Evolutionary conservation across 805 yeast genomes (phyloP), one percentile per base, ranked within the genome.

Genomic region (Pichia californica): DNA sequence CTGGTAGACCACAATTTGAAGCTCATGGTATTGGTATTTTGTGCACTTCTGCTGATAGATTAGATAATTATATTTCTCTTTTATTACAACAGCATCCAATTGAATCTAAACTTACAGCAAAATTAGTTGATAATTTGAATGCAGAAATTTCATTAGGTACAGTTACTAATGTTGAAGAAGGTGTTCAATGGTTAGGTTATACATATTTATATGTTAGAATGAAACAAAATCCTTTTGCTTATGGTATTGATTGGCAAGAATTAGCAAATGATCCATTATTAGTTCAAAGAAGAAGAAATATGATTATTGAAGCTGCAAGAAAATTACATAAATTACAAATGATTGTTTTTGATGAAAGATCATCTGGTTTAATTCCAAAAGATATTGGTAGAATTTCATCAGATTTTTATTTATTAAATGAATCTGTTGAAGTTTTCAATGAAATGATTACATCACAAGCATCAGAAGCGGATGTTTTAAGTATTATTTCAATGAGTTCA

Each of bases 1-100:
- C 99, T 23, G 99, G 99, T 66, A 79, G 99, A 65, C 99, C 99
- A 0, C 99, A 94, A 54, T 93, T 79, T 63, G 96, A 91, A 53
- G 77, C 77, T 44, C 82, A 75, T 57, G 99, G 99, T 71, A 86
- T 91, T 3, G 98, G 98, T 69, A 79, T 88, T 20, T 66, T 93
- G 38, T 81, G 93, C 59, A 93, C 99, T 0, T 72, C 95, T 0
- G 70, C 73, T 46, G 98, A 91, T 55, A 69, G 77, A 38, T 64
- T 94, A 23, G 94, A 87, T 54, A 96, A 88, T 53, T 93, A 91
- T 55, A 77, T 94, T n/a, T 78, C 93, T 1, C 69, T 89, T 18
- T 73, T 93, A 20, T 81, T 96, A 0, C 96, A 94, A 48, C 99
- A 93, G 57, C 96, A 88, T 62, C 96, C 99, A 0, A 93, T 93